Percentiles rank a stretch among this genome's conserved stretches.
Evolutionary conservation across 1,139 yeast genomes (phyloP).

Genomic region (Sugiyamaella castrensis): DNA sequence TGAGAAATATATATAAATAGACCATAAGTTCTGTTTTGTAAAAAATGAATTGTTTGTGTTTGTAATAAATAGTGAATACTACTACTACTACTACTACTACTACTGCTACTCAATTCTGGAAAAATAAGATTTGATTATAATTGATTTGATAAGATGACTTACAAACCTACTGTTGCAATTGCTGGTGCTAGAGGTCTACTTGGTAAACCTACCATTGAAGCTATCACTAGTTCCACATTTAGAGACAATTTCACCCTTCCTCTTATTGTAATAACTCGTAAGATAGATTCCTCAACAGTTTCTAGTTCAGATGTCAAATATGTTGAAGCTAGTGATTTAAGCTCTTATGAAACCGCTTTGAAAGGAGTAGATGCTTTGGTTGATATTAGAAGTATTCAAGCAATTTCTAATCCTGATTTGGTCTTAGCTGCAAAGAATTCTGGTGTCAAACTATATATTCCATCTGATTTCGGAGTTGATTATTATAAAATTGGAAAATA

Average conservation of each 20-base stretch:
- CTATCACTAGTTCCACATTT: slow-evolving; percentile 45
- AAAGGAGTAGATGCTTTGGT: slow-evolving; percentile 52
- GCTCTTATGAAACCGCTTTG: slow-evolving; percentile 40
- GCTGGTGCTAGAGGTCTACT: slow-evolving; percentile 53
- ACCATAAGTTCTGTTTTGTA: too few species aligned
- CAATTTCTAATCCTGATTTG: slow-evolving; percentile 19
- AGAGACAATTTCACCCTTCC: slow-evolving; percentile 47
- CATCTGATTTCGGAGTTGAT: slow-evolving; percentile 61
- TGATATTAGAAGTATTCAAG: slow-evolving; percentile 39
- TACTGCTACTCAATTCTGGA: too few species aligned
- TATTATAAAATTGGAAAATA: slow-evolving; percentile 33
- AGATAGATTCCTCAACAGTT: slow-evolving; percentile 38
- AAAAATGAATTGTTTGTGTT: too few species aligned
- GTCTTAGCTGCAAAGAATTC: slow-evolving; percentile 42
- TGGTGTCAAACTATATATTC: slow-evolving; percentile 53
- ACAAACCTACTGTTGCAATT: slow-evolving; percentile 42
- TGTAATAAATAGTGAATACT: too few species aligned
- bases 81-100: too few species aligned
- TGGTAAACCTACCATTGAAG: slow-evolving; percentile 48
- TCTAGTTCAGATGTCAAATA: slow-evolving; percentile 29
- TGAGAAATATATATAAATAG: too few species aligned
- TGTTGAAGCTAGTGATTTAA: slow-evolving; percentile 30
- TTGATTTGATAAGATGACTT: too few species aligned
- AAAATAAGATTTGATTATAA: too few species aligned
- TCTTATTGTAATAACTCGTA: slow-evolving; percentile 42